phyloP scores from a whole-genome alignment of 2,329 filamentous ascomycete species.

The Penicillium hordei region DNA sequence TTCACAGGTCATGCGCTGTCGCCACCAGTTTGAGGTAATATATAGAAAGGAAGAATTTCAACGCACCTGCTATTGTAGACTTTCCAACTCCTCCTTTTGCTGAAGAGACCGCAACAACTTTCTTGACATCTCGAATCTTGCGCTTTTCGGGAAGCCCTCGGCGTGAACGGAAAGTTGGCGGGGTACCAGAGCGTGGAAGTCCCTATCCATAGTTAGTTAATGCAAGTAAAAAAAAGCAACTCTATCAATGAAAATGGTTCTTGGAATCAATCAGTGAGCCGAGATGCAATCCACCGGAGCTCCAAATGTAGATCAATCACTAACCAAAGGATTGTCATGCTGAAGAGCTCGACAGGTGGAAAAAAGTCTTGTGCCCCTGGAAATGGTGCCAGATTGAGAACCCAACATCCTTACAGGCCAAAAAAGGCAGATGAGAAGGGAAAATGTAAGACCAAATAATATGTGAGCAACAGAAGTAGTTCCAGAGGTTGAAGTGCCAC shows the following conservation, averaged over 20 bases:
- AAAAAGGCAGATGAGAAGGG: background rate
- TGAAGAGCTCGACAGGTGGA: conserved; percentile 55
- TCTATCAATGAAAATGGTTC: background rate
- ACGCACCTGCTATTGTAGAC: conserved; percentile 79
- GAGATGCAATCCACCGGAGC: background rate
- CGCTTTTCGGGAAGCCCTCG: conserved; percentile 78
- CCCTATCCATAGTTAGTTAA: conserved; percentile 57
- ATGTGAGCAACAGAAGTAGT: background rate
- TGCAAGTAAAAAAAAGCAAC: background rate
- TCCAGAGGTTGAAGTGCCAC: background rate
- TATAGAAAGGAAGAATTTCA: background rate
- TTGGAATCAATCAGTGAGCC: background rate
- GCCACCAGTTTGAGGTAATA: background rate
- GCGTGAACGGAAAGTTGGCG: conserved; percentile 68
- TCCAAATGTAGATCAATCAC: conserved; percentile 6
- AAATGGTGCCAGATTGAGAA: background rate
- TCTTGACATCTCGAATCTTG: conserved; percentile 78
- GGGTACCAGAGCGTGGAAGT: conserved; percentile 72
- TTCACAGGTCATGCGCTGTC: background rate
- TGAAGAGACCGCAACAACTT: conserved; percentile 94
- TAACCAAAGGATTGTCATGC: conserved; percentile 89
- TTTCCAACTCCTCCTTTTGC: conserved; percentile 99
- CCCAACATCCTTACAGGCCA: background rate
- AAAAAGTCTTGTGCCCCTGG: conserved; percentile 52
- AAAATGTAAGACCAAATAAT: background rate